Conservation (phyloP, 495 filamentous ascomycete genomes). For the Talaromyces ruber region DNA sequence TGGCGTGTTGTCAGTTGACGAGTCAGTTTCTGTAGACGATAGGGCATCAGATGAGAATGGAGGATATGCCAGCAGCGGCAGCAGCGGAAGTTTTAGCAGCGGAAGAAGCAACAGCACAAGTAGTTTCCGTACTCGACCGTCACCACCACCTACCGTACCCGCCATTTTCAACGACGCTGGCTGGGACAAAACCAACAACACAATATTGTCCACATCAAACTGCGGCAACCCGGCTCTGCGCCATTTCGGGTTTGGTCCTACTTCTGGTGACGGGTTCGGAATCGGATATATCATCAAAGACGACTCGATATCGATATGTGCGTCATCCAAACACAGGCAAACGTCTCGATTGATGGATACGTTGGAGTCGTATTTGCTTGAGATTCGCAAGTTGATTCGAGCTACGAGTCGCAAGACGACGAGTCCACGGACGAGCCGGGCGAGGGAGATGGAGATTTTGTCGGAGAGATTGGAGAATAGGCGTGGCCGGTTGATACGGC, state of each 20-base stretch:
- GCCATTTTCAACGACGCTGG: constrained; percentile 79
- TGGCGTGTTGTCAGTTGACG: constrained; percentile 47
- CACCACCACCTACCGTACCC: constrained; percentile 47
- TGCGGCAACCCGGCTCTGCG: constrained; percentile 96
- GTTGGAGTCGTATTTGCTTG: constrained; percentile 79
- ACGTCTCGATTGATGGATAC: constrained; percentile 85
- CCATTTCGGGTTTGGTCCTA: constrained; percentile 94
- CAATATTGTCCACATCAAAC: constrained; percentile 93
- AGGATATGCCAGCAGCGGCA: constrained; percentile 7
- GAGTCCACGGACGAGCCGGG: constrained; percentile 49
- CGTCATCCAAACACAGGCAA: constrained; percentile 84
- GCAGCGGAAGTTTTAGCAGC: background rate
- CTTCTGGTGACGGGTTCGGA: constrained; percentile 89
- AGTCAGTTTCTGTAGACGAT: constrained; percentile 5
- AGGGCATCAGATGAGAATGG: background rate
- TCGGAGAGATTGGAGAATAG: constrained; percentile 32
- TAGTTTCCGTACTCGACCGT: background rate
- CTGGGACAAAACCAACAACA: constrained; percentile 93
- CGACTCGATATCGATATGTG: constrained; percentile 84
- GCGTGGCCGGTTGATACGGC: constrained; percentile 36
- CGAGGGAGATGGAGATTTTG: constrained; percentile 56
- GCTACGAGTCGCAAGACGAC: constrained; percentile 50
- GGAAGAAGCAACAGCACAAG: background rate
- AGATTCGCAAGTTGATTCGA: constrained; percentile 76
- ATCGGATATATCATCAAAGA: constrained; percentile 99